These are phyloP conservation scores for Debaryomyces maramus DNA, from an alignment of 805 yeast species.

Conservation along the genomic window DNA sequence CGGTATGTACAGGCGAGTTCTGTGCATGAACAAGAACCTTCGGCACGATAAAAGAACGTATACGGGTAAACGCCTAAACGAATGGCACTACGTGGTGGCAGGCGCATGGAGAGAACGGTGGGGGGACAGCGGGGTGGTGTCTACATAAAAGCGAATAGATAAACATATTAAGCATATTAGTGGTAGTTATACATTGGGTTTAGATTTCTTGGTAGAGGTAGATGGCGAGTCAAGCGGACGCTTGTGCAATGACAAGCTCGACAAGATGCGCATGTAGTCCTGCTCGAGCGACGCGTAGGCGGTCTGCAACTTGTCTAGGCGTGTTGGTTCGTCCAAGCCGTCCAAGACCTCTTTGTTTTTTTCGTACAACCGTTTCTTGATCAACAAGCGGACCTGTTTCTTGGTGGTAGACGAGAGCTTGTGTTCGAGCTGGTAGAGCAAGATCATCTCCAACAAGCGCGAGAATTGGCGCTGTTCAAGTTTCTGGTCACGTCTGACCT, in stretches of 20 bases:
- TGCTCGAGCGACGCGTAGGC: conserved; percentile 69
- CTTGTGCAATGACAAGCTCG: conserved; percentile 15
- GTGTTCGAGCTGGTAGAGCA: conserved; percentile 42
- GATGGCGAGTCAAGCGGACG: not conserved
- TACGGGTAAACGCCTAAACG: too few species aligned
- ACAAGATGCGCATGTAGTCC: conserved; percentile 65
- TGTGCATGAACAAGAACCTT: too few species aligned
- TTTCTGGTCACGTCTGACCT: conserved; percentile 46
- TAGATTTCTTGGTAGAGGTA: not conserved
- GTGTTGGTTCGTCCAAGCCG: conserved; percentile 62
- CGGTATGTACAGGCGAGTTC: too few species aligned
- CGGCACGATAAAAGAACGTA: too few species aligned
- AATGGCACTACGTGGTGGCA: too few species aligned
- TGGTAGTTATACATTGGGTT: not conserved
- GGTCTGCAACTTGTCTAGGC: conserved; percentile 68
- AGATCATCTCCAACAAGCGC: conserved; percentile 74
- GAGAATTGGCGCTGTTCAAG: conserved; percentile 77
- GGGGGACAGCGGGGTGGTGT: too few species aligned
- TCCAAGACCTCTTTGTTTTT: conserved; percentile 79
- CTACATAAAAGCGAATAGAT: too few species aligned
- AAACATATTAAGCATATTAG: not conserved
- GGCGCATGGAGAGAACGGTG: too few species aligned
- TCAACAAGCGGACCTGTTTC: conserved; percentile 52
- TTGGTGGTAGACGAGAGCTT: conserved; percentile 24
- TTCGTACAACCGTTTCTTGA: conserved; percentile 72